Evolutionary conservation across 257 asterid species (phyloP).

Genomic region (Solanum sejunctum): DNA sequence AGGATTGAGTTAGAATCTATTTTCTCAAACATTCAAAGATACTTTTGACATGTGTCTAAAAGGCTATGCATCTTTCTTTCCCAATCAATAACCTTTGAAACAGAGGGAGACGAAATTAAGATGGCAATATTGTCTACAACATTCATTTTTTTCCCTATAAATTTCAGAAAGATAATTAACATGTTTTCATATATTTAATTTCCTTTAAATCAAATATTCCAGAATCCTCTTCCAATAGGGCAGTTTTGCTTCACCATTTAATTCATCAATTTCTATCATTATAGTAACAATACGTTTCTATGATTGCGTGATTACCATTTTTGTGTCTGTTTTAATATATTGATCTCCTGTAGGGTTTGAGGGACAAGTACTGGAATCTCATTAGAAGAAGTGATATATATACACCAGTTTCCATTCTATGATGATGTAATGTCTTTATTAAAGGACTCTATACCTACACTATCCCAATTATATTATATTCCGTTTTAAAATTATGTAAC

Average conservation of each 20-base stretch:
- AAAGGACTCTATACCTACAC: neutral
- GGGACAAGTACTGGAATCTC: neutral
- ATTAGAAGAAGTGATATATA: neutral
- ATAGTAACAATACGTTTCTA: neutral
- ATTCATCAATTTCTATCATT: neutral
- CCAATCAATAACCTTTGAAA: too few relatives aligned
- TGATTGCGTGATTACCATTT: neutral
- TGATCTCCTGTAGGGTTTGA: neutral
- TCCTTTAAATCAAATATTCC: neutral
- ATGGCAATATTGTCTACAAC: too few relatives aligned
- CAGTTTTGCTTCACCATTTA: neutral
- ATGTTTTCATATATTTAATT: neutral
- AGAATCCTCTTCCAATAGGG: neutral
- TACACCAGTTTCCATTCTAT: neutral
- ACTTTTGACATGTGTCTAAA: too few relatives aligned
- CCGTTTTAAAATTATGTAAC: neutral
- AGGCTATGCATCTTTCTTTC: too few relatives aligned
- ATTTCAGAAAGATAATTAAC: too few relatives aligned
- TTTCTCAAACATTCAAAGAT: too few relatives aligned
- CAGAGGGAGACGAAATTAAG: too few relatives aligned
- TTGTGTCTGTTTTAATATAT: neutral
- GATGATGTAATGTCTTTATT: neutral
- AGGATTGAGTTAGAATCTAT: too few relatives aligned
- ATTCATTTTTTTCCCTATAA: too few relatives aligned
- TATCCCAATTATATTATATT: neutral